Percentiles rank a stretch among this genome's conserved stretches.
These are phyloP conservation scores for Colletotrichum higginsianum DNA, from an alignment of 2,329 filamentous ascomycete genomes.

Conservation along the genomic window DNA sequence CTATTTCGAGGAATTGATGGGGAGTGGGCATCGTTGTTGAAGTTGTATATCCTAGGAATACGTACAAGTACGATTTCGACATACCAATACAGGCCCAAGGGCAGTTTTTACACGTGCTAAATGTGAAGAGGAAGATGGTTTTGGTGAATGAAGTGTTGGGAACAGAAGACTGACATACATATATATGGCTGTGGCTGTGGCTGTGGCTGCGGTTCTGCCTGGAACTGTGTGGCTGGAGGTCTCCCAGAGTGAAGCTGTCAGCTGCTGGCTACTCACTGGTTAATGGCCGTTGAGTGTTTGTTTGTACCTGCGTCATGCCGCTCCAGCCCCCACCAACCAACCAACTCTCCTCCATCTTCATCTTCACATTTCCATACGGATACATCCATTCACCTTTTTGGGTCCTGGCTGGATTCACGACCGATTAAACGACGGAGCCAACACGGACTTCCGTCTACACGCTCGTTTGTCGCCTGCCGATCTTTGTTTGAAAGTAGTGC, in stretches of 20 bases:
- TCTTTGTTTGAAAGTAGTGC: neutral
- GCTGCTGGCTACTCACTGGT: no score
- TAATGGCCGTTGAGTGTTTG: no score
- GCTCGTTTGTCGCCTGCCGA: neutral
- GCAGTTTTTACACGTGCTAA: slow-evolving; percentile 20
- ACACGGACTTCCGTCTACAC: neutral
- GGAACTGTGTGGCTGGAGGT: no score
- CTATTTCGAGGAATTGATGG: slow-evolving; percentile 24
- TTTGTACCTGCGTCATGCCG: neutral
- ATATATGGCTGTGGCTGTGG: no score
- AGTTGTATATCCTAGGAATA: slow-evolving; percentile 44
- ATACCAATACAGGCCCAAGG: slow-evolving; percentile 38
- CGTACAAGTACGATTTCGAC: slow-evolving; percentile 42
- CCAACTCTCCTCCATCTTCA: neutral
- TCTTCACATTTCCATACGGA: no score
- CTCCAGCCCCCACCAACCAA: neutral
- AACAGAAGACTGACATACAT: no score
- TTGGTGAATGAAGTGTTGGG: neutral
- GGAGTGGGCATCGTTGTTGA: slow-evolving; percentile 36
- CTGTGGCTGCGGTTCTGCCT: no score
- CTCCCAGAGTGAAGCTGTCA: no score
- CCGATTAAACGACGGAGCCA: neutral
- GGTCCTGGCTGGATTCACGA: neutral
- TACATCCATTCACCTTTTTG: neutral
- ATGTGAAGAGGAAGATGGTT: neutral